Base-by-base conservation (phyloP, 352 stramenopile species). In the Pythium utonaiense region DNA sequence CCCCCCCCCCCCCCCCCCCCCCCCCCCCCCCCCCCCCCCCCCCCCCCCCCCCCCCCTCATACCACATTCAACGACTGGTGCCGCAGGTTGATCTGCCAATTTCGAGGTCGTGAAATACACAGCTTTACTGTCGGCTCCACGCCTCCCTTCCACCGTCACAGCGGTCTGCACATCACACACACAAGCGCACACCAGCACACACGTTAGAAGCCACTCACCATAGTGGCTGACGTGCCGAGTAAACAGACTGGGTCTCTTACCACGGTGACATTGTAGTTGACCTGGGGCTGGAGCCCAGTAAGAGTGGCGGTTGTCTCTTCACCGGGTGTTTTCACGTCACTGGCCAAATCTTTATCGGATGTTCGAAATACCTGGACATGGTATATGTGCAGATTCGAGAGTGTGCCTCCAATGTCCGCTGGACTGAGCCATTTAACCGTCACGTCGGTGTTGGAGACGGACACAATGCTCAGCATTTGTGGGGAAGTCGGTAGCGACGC, bases 11-110 rank as follows among this genome's bases (percentile, higher is more conserved):
- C n/a, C n/a, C n/a, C n/a, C n/a, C n/a, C n/a, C n/a, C n/a, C n/a
- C n/a, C n/a, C n/a, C n/a, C n/a, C n/a, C n/a, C n/a, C n/a, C n/a
- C n/a, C n/a, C n/a, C n/a, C n/a, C n/a, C n/a, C n/a, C n/a, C n/a
- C n/a, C n/a, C n/a, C n/a, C n/a, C n/a, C n/a, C n/a, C n/a, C n/a
- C n/a, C n/a, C n/a, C 19, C 1, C 2, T 38, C 78, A 41, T 69
- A 89, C 79, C 73, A 19, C 79, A 89, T 52, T 73, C 71, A 45
- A 87, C 70, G 14, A 60, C 28, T 17, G 79, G 79, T 4, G 71
- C 62, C 14, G 66, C 57, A 16, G 79, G 75, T 47, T 89, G 79
- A n/a, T 70, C 61, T 1, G 55, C 25, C 30, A 58, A 56, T 3
- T 40, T 42, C 0, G 75, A 24, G 2, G 79, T 87, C 30, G 33